Percentiles rank a stretch among this genome's conserved stretches.
phyloP scores from a whole-genome alignment of 495 filamentous ascomycete genomes.

The Aspergillus wentii region DNA sequence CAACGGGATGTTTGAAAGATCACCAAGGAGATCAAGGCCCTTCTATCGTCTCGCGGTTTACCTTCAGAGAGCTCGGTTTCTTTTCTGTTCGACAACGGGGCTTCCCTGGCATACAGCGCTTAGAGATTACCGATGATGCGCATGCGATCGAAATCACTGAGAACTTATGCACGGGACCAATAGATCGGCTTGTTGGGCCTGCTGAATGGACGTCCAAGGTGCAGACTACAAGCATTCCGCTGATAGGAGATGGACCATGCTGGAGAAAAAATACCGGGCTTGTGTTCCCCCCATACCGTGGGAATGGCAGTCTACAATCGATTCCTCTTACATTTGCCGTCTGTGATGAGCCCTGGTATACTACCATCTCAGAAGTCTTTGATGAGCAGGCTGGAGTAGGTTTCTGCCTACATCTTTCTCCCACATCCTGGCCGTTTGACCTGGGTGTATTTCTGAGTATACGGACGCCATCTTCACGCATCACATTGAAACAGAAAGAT shows the following conservation, averaged over 20 bases:
- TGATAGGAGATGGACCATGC: slow-evolving; percentile 46
- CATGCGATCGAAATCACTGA: slow-evolving; percentile 42
- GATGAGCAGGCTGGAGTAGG: slow-evolving; percentile 49
- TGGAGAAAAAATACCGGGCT: slow-evolving; percentile 44
- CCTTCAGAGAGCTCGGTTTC: slow-evolving; percentile 51
- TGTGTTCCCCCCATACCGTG: slow-evolving; percentile 35
- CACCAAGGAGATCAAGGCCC: slow-evolving; percentile 38
- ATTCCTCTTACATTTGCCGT: slow-evolving; percentile 15
- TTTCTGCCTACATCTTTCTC: slow-evolving; percentile 48
- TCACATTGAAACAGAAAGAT: slow-evolving; percentile 37
- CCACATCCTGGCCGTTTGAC: slow-evolving; percentile 17
- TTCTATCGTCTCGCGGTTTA: slow-evolving; percentile 50
- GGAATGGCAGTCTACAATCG: slow-evolving; percentile 25
- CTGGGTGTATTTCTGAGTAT: slow-evolving; percentile 23
- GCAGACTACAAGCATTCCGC: slow-evolving; percentile 51
- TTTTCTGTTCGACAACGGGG: slow-evolving; percentile 54
- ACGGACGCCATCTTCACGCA: slow-evolving; percentile 30
- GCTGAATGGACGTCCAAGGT: slow-evolving; percentile 36
- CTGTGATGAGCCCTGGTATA: slow-evolving; percentile 26
- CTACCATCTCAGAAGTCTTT: slow-evolving; percentile 47
- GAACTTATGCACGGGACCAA: slow-evolving; percentile 40
- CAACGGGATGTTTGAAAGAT: slow-evolving; percentile 31
- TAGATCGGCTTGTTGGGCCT: slow-evolving; percentile 26
- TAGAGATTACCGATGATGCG: slow-evolving; percentile 48
- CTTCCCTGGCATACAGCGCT: slow-evolving; percentile 44